Conservation (phyloP, 2,329 filamentous ascomycete genomes). For the Trichoderma polysporum region DNA sequence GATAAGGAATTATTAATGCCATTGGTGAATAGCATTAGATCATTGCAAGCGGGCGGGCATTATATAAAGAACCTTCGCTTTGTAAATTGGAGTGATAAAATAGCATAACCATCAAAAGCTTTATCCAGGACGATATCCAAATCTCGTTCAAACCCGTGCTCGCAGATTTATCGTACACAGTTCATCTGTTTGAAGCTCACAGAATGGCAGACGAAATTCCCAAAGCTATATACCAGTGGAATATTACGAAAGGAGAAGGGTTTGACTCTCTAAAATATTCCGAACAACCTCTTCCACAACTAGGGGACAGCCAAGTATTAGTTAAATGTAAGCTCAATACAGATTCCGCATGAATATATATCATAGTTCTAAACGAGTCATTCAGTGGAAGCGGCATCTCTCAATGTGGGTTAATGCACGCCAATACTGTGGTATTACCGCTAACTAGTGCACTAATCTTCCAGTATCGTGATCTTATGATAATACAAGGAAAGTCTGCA, state of each 20-base stretch:
- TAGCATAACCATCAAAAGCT: background rate
- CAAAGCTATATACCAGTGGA: background rate
- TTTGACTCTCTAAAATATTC: background rate
- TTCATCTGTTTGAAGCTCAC: background rate
- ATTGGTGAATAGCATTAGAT: background rate
- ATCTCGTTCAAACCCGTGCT: no score
- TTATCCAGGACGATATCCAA: background rate
- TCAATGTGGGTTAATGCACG: background rate
- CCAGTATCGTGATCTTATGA: constrained; percentile 3
- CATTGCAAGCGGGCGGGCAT: background rate
- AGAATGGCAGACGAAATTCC: background rate
- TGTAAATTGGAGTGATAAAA: background rate
- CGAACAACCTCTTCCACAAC: background rate
- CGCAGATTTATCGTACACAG: background rate
- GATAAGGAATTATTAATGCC: background rate
- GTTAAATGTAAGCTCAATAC: background rate
- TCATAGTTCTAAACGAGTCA: background rate
- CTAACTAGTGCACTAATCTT: background rate
- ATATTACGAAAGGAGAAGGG: background rate
- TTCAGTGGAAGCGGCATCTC: constrained; percentile 2
- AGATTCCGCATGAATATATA: background rate
- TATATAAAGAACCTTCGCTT: background rate
- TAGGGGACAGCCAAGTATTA: constrained; percentile 7
- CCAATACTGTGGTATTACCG: background rate
- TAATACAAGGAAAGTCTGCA: background rate